Evolutionary conservation across 2,329 filamentous ascomycete genomes (phyloP).

Genomic region (Uncinocarpus reesii): DNA sequence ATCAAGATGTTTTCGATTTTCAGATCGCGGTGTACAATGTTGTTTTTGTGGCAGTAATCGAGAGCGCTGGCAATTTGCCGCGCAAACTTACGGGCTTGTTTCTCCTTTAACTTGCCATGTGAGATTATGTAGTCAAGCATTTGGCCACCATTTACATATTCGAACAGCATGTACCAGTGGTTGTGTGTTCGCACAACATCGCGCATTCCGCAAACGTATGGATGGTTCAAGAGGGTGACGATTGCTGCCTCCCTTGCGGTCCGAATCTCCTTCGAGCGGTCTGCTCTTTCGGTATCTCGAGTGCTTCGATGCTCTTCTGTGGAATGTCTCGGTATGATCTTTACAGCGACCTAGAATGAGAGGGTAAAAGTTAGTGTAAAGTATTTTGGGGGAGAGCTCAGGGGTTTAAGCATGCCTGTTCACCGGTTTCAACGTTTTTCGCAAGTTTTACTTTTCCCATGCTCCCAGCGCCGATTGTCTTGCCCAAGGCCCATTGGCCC

Average conservation of each 20-base stretch:
- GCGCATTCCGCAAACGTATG: constrained; percentile 89
- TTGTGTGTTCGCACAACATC: constrained; percentile 94
- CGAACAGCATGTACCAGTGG: constrained; percentile 99
- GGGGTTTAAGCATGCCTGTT: constrained; percentile 56
- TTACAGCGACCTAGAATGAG: constrained; percentile 67
- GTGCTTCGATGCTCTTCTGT: constrained; percentile 67
- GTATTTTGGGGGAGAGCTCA: no score
- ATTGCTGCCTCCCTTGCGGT: constrained; percentile 94
- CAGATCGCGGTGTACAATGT: constrained; percentile 90
- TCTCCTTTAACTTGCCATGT: constrained; percentile 93
- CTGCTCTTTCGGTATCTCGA: constrained; percentile 74
- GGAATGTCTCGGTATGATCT: constrained; percentile 87
- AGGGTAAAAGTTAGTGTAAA: background rate
- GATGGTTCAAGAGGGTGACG: constrained; percentile 84
- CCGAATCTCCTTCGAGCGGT: constrained; percentile 91
- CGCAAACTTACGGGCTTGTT: constrained; percentile 94
- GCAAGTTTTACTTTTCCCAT: constrained; percentile 99
- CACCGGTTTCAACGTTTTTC: constrained; percentile 75
- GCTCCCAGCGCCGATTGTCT: constrained; percentile 93
- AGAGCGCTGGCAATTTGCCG: constrained; percentile 93
- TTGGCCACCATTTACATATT: constrained; percentile 96
- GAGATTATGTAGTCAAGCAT: constrained; percentile 99
- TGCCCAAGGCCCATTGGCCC: constrained; percentile 88
- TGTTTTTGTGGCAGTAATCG: constrained; percentile 96
- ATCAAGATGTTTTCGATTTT: constrained; percentile 99